Conservation (phyloP, 164 flowering plant species). For the Buxus sempervirens region DNA sequence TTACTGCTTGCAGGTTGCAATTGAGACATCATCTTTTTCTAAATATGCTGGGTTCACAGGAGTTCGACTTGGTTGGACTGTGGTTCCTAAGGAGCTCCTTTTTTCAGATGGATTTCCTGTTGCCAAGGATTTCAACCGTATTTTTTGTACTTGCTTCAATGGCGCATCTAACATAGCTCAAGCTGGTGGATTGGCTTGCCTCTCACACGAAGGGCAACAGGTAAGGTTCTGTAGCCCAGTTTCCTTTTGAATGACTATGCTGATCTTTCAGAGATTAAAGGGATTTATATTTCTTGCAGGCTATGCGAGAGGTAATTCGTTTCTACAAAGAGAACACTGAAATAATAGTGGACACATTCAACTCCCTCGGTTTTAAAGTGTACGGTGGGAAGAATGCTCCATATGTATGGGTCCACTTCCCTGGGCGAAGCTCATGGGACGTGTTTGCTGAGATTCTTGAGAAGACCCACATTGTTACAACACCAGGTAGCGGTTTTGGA, state of each 20-base stretch:
- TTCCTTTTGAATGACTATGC: background rate
- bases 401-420: conserved; percentile 92
- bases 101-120: conserved; percentile 92
- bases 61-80: conserved; percentile 96
- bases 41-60: conserved; percentile 96
- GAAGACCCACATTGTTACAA: conserved; percentile 87
- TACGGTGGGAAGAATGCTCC: conserved; percentile 93
- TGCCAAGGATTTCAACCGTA: conserved; percentile 85
- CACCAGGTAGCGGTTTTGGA: conserved; percentile 98
- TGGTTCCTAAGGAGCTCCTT: conserved; percentile 74
- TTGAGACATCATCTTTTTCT: conserved; percentile 89
- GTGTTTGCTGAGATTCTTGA: conserved; percentile 86
- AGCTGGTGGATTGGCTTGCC: conserved; percentile 91
- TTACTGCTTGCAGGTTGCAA: conserved; percentile 60
- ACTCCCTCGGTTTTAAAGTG: conserved; percentile 75
- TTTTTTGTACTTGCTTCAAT: conserved; percentile 90
- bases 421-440: conserved; percentile 95
- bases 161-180: conserved; percentile 93
- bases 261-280: background rate
- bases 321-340: conserved; percentile 85
- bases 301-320: conserved; percentile 61
- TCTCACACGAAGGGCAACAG: conserved; percentile 76
- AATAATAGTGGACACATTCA: conserved; percentile 76
- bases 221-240: conserved; percentile 28
- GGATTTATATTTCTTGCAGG: conserved; percentile 42